Conservation (phyloP, 2,329 filamentous ascomycete genomes). For the Sporothrix pseudoabietina region DNA sequence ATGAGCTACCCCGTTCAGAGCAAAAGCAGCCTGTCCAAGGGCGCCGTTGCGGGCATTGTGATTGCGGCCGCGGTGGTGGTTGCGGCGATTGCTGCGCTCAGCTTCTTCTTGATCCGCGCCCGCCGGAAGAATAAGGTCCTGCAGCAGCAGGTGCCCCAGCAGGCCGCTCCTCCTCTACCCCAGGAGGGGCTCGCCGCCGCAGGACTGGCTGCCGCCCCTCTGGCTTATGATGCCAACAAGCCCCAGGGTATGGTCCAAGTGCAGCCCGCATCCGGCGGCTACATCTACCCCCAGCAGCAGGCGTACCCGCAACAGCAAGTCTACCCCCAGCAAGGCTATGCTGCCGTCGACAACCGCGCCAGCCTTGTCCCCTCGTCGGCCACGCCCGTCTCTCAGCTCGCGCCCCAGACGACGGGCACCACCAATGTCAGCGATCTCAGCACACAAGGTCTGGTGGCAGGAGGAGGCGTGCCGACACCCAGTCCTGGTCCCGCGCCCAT, state of each 20-base stretch:
- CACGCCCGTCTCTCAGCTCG: conserved; percentile 22
- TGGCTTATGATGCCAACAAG: conserved; percentile 7
- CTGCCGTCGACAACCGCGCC: conserved; percentile 25
- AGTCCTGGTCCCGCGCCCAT: conserved; percentile 31
- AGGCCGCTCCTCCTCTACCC: neutral
- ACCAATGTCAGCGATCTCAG: conserved; percentile 35
- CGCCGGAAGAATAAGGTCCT: conserved; percentile 35
- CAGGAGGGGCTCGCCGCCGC: neutral
- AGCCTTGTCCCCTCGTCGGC: conserved; percentile 13
- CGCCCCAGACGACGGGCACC: conserved; percentile 33
- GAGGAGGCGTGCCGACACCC: neutral
- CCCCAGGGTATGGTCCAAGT: conserved; percentile 15
- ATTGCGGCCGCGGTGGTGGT: conserved; percentile 45
- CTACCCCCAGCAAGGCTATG: neutral
- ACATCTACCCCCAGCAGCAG: neutral
- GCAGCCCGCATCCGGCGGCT: neutral
- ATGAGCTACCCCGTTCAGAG: conserved; percentile 37
- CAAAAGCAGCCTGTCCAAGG: conserved; percentile 43
- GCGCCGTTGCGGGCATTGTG: conserved; percentile 52
- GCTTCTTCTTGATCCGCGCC: conserved; percentile 33
- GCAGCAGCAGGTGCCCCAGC: conserved; percentile 17
- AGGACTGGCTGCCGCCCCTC: neutral
- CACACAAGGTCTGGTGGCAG: conserved; percentile 27
- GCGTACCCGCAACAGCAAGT: neutral
- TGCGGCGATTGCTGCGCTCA: conserved; percentile 33